phyloP scores from a whole-genome alignment of 257 asterid genomes.

The Nyctanthes arbortristis region DNA sequence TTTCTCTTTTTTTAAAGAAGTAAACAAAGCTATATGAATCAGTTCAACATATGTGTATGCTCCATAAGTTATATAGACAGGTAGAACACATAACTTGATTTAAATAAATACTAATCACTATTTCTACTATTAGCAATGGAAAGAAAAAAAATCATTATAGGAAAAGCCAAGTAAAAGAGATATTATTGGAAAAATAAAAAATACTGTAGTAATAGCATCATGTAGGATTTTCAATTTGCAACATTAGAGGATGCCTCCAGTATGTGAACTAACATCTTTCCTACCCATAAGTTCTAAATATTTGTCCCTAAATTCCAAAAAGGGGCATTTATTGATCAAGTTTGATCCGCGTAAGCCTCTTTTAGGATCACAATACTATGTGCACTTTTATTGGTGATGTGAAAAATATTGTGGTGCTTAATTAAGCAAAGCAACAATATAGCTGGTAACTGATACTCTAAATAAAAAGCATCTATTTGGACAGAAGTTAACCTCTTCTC shows the following conservation, averaged over 20 bases:
- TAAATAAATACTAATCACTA: no score
- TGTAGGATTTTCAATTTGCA: slow-evolving; percentile 23
- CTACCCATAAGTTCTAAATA: slow-evolving; percentile 63
- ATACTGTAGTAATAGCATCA: no score
- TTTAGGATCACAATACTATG: slow-evolving; percentile 75
- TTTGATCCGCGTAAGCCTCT: slow-evolving; percentile 77
- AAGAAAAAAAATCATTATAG: no score
- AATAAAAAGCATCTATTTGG: slow-evolving; percentile 83
- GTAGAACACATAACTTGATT: no score
- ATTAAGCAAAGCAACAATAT: slow-evolving; percentile 76
- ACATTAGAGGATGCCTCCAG: slow-evolving; percentile 19
- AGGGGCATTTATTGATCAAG: slow-evolving; percentile 61
- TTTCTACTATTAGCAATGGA: no score
- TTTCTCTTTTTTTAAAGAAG: no score
- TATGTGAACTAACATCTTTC: slow-evolving; percentile 35
- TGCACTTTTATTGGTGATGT: slow-evolving; percentile 77
- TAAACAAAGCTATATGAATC: no score
- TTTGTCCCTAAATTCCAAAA: slow-evolving; percentile 55
- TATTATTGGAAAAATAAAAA: no score
- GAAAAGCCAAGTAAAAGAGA: no score
- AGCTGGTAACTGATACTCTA: slow-evolving; percentile 69
- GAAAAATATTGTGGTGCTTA: no score
- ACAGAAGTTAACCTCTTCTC: slow-evolving; percentile 82
- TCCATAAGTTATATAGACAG: no score
- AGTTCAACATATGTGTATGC: no score